Evolutionary conservation across 2,329 filamentous ascomycete genomes (phyloP).

Genomic region (Microdochium paspali): DNA sequence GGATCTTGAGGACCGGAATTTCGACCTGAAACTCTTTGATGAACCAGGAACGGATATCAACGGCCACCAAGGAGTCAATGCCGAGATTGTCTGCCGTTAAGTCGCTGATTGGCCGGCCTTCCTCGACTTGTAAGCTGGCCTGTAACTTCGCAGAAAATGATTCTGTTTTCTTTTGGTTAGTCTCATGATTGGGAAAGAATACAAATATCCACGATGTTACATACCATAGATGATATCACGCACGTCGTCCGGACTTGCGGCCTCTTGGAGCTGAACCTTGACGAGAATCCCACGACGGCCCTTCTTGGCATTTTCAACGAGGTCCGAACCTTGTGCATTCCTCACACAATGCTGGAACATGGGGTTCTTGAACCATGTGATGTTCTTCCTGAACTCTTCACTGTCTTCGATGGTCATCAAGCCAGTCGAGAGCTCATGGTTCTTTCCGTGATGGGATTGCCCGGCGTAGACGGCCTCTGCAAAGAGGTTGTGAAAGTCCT

Average conservation of each 20-base stretch:
- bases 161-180: constrained; percentile 3
- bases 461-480: constrained; percentile 11
- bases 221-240: constrained; percentile 1
- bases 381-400: constrained; percentile 7
- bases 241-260: constrained; percentile 2
- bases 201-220: too few relatives aligned
- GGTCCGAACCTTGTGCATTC: constrained; percentile 2
- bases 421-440: constrained; percentile 3
- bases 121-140: constrained; percentile 4
- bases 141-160: constrained; percentile 5
- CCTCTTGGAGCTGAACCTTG: constrained; percentile 1
- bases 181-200: too few relatives aligned
- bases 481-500: constrained; percentile 13
- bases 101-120: constrained; percentile 3
- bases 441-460: neutral
- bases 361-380: constrained; percentile 13
- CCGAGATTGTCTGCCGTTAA: constrained; percentile 7
- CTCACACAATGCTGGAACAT: constrained; percentile 12
- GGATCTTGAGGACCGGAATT: constrained; percentile 27
- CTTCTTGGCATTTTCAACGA: constrained; percentile 2
- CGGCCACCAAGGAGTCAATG: constrained; percentile 9
- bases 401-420: constrained; percentile 3
- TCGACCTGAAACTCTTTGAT: constrained; percentile 26
- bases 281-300: constrained; percentile 1
- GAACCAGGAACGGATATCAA: constrained; percentile 30